Evolutionary conservation across 176 grass and related monocot species (phyloP), one percentile per base, ranked within the genome.

Genomic region (Aegilops longissima): DNA sequence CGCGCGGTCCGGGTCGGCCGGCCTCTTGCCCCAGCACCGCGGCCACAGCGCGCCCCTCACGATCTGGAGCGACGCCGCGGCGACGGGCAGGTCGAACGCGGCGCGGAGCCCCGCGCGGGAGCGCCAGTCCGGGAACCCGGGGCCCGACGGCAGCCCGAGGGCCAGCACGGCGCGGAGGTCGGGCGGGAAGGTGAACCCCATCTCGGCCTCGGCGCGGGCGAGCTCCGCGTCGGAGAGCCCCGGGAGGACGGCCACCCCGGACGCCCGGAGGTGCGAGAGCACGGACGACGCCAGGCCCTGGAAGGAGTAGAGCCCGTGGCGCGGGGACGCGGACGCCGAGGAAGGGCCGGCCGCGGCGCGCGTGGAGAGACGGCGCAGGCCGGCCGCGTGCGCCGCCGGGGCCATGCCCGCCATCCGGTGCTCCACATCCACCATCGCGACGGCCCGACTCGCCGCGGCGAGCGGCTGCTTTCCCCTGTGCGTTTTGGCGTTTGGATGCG

Each of bases 121-220:
- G 31, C 88, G 90, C 97, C 97, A 98, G 76, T 96, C 94, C 4
- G 92, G 94, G 87, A 98, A 98, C 4, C 96, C 92, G 1, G 90
- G 76, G 0, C 90, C 93, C 0, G 93, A 87, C 1, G 94, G 96
- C 1, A 98, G 77, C 6, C 89, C 92, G 2, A 90, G 88, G 2
- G 89, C 87, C 49, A 98, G 90, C 1, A 98, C 88, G n/a, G 97
- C 93, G 61, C 94, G 90, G 73, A 98, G 94, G 90, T 98, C 97
- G 0, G 97, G 97, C 21, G 94, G 97, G 86, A 98, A 98, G 14
- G 87, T 83, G 90, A 98, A 94, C 1, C 90, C 90, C 30, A 98
- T 42, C 79, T 92, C 90, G 52, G 97, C 94, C 83, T 99, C 97
- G 4, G 85, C 82, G 23, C 92, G 92, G 25, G 89, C 76, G 44